Percentiles rank a stretch among this genome's conserved stretches.
Conservation (phyloP, 1,139 yeast genomes). For the Keqinozyma sinolaborantium region DNA sequence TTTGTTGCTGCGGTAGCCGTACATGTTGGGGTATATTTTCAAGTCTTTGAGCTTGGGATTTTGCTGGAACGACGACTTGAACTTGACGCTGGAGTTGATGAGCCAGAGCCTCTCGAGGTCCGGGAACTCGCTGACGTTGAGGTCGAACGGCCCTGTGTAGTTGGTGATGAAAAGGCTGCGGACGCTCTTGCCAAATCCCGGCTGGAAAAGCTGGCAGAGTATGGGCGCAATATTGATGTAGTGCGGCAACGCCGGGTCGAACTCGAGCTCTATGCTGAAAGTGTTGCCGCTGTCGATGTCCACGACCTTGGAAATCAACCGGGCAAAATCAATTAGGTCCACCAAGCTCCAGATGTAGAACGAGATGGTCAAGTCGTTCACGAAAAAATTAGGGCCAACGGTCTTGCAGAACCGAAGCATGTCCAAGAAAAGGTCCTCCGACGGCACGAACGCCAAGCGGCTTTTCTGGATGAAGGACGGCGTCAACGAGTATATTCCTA, state of each 20-base stretch:
- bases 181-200: constrained; percentile 5
- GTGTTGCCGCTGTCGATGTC: constrained; percentile 2
- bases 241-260: constrained; percentile 16
- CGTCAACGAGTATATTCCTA: constrained; percentile 12
- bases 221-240: constrained; percentile 11
- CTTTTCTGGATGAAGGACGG: constrained; percentile 8
- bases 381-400: constrained; percentile 2
- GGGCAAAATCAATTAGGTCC: constrained; percentile 14
- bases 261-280: constrained; percentile 20
- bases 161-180: constrained; percentile 11
- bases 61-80: constrained; percentile 6
- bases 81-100: constrained; percentile 15
- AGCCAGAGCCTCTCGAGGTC: constrained; percentile 14
- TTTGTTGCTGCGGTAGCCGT: constrained; percentile 13
- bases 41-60: constrained; percentile 6
- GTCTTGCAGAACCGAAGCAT: constrained; percentile 4
- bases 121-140: constrained; percentile 11
- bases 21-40: constrained; percentile 12
- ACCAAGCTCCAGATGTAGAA: constrained; percentile 18
- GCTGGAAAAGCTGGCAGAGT: constrained; percentile 3
- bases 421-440: constrained; percentile 3
- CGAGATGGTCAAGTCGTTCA: constrained; percentile 14
- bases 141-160: constrained; percentile 11
- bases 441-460: constrained; percentile 1
- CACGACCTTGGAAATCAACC: constrained; percentile 5